Evolutionary conservation across 2,329 filamentous ascomycete species (phyloP).

Genomic region (Colletotrichum eleusines): DNA sequence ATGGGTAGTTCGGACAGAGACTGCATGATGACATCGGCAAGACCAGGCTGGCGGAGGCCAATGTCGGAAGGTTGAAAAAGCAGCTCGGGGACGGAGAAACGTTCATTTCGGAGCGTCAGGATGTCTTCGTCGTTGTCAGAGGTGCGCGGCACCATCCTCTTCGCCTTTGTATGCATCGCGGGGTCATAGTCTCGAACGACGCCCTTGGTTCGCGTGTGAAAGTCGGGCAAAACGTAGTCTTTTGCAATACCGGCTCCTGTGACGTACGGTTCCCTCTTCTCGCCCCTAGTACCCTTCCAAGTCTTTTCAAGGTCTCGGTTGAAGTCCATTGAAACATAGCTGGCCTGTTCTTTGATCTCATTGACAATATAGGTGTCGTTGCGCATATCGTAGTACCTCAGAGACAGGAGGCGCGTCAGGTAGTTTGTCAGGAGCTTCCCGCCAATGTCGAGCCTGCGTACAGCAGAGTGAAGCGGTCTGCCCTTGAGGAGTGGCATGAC

Average conservation of each 20-base stretch:
- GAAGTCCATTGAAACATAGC: conserved; percentile 86
- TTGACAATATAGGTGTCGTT: conserved; percentile 95
- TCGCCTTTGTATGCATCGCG: conserved; percentile 65
- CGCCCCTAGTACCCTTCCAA: conserved; percentile 81
- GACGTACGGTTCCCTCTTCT: conserved; percentile 63
- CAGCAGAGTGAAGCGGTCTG: conserved; percentile 81
- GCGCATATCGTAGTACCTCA: conserved; percentile 94
- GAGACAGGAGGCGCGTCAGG: conserved; percentile 87
- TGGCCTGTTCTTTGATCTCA: conserved; percentile 92
- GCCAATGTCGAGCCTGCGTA: conserved; percentile 88
- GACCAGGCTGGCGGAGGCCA: conserved; percentile 84
- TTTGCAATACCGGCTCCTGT: conserved; percentile 75
- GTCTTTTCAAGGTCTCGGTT: conserved; percentile 80
- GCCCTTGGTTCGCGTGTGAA: conserved; percentile 71
- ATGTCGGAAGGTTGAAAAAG: conserved; percentile 89
- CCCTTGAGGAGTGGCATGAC: conserved; percentile 88
- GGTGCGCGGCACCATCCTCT: conserved; percentile 55
- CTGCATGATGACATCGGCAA: conserved; percentile 86
- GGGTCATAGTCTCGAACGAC: conserved; percentile 84
- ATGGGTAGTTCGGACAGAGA: conserved; percentile 80
- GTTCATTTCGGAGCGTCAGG: conserved; percentile 89
- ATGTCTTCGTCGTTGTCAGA: conserved; percentile 76
- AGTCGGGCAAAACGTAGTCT: conserved; percentile 93
- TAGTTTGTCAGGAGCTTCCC: conserved; percentile 96
- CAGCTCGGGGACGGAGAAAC: conserved; percentile 90